Percentiles rank a stretch among this genome's conserved stretches.
These are phyloP conservation scores for Spirogloea muscicola DNA, from an alignment of 139 green algal species.

Conservation along the genomic window DNA sequence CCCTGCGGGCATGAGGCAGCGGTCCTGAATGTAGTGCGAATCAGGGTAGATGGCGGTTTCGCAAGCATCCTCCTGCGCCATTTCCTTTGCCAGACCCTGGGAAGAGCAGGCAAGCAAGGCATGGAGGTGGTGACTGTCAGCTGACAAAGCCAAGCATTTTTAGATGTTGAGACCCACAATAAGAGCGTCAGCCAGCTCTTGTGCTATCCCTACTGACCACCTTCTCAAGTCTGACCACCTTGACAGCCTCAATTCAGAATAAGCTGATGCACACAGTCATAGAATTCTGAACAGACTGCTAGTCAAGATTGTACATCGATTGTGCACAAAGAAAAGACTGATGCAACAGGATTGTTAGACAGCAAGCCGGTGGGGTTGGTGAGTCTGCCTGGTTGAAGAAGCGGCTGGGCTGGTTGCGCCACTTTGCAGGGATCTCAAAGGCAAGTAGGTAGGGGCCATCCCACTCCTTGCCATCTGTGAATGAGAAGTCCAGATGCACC, in stretches of 20 bases:
- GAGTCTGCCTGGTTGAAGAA: conserved; percentile 58
- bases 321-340: too few species aligned
- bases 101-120: not conserved
- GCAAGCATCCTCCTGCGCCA: conserved; percentile 43
- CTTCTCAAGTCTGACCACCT: too few species aligned
- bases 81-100: conserved; percentile 39
- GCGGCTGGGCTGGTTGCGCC: conserved; percentile 20
- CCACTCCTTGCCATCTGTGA: conserved; percentile 50
- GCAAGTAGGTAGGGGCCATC: conserved; percentile 40
- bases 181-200: not conserved
- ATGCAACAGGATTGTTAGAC: too few species aligned
- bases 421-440: conserved; percentile 33
- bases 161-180: not conserved
- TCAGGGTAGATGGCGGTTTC: conserved; percentile 50
- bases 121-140: not conserved
- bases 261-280: too few species aligned
- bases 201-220: too few species aligned
- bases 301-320: too few species aligned
- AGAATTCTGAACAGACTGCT: too few species aligned
- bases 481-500: conserved; percentile 49
- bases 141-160: not conserved
- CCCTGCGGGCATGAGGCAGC: conserved; percentile 44
- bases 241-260: too few species aligned
- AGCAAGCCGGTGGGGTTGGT: too few species aligned
- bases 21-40: conserved; percentile 16